Percentiles rank a stretch among this genome's conserved stretches.
Evolutionary conservation across 768 basidiomycete genomes (phyloP).

Genomic region (Suillus sp.): DNA sequence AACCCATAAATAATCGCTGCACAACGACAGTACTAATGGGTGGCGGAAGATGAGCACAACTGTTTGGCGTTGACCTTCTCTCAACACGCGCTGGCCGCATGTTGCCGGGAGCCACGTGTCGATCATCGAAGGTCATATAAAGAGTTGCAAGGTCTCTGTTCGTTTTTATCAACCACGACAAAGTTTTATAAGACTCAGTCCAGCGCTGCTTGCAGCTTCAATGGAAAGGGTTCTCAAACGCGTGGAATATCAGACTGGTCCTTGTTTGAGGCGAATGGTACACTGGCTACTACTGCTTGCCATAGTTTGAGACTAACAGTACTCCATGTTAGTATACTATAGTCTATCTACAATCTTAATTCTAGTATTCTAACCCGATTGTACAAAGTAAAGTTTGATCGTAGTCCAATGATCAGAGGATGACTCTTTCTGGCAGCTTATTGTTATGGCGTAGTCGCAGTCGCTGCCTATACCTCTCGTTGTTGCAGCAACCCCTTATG

Average conservation of each 20-base stretch:
- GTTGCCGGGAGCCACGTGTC: conserved; percentile 26
- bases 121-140: conserved; percentile 15
- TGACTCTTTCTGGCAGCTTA: conserved; percentile 20
- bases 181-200: conserved; percentile 23
- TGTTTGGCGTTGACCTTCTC: not conserved
- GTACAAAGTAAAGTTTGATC: not conserved
- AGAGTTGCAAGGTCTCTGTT: conserved; percentile 11
- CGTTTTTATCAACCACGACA: conserved; percentile 26
- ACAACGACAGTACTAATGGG: conserved; percentile 10
- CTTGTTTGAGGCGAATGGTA: conserved; percentile 77
- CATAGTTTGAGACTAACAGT: conserved; percentile 54
- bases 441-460: conserved; percentile 42
- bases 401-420: conserved; percentile 18
- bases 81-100: not conserved
- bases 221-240: conserved; percentile 24
- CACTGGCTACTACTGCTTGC: conserved; percentile 53
- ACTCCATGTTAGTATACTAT: not conserved
- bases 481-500: conserved; percentile 52
- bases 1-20: conserved; percentile 47
- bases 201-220: conserved; percentile 15
- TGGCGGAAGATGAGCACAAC: conserved; percentile 8
- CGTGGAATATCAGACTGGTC: conserved; percentile 47
- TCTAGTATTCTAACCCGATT: conserved; percentile 24
- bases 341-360: conserved; percentile 18
- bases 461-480: conserved; percentile 55